Conservation (phyloP, 495 filamentous ascomycete species). For the Hyphodiscus hymeniophilus region DNA sequence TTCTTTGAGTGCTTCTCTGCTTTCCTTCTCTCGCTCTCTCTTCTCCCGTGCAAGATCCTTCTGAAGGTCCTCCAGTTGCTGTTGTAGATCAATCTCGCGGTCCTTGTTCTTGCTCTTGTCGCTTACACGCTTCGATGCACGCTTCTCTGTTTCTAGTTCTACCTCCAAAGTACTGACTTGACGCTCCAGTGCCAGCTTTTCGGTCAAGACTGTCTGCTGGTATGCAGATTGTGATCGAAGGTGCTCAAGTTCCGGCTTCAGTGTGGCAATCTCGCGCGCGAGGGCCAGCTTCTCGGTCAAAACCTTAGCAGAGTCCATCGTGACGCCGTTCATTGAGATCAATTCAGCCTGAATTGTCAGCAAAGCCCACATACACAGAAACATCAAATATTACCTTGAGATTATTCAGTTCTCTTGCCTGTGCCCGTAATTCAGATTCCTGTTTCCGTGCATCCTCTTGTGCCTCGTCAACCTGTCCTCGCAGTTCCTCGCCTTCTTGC, state of each 20-base stretch:
- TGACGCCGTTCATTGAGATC: conserved; percentile 48
- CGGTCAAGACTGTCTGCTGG: conserved; percentile 56
- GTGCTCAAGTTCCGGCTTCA: conserved; percentile 74
- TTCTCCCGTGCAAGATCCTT: conserved; percentile 46
- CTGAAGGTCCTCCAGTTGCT: conserved; percentile 36
- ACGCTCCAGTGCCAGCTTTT: conserved; percentile 68
- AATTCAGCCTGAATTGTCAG: conserved; percentile 51
- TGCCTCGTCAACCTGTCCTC: conserved; percentile 46
- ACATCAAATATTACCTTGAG: conserved; percentile 48
- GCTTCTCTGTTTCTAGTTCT: conserved; percentile 72
- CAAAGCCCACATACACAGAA: background rate
- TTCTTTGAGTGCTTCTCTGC: conserved; percentile 21
- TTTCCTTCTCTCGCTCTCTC: conserved; percentile 22
- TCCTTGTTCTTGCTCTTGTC: conserved; percentile 35
- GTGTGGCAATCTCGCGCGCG: conserved; percentile 55
- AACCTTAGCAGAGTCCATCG: conserved; percentile 58
- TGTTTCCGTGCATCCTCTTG: conserved; percentile 46
- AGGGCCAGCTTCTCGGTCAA: conserved; percentile 71
- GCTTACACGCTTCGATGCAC: conserved; percentile 48
- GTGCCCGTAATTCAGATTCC: conserved; percentile 46
- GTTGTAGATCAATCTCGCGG: conserved; percentile 37
- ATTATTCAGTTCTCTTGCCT: conserved; percentile 54
- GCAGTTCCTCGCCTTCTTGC: conserved; percentile 43
- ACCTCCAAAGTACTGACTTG: conserved; percentile 68
- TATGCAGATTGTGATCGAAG: conserved; percentile 59